phyloP scores from a whole-genome alignment of 2,329 filamentous ascomycete genomes.

The Aspergillus tamarii region DNA sequence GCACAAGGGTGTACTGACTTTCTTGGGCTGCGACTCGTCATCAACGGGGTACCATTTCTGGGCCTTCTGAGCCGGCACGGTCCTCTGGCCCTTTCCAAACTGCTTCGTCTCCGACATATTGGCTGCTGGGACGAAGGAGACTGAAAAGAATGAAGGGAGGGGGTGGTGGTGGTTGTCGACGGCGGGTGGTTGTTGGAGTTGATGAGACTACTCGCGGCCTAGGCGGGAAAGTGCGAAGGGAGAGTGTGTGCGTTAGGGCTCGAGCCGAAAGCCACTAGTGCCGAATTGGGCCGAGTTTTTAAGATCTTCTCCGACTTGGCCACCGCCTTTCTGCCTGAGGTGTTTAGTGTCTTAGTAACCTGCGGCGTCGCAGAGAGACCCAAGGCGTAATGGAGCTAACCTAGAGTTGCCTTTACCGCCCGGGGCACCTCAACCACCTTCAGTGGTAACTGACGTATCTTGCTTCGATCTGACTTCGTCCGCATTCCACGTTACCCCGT shows the following conservation, averaged over 20 bases:
- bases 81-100: conserved; percentile 95
- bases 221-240: conserved; percentile 41
- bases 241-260: conserved; percentile 49
- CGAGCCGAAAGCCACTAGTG: conserved; percentile 47
- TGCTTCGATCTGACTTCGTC: conserved; percentile 11
- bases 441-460: conserved; percentile 15
- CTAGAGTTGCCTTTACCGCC: not conserved
- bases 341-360: conserved; percentile 16
- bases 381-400: conserved; percentile 10
- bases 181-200: conserved; percentile 46
- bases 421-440: not conserved
- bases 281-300: conserved; percentile 27
- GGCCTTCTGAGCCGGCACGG: conserved; percentile 89
- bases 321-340: conserved; percentile 9
- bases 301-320: conserved; percentile 17
- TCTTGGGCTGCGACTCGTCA: conserved; percentile 85
- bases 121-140: conserved; percentile 48
- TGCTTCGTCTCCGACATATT: conserved; percentile 78
- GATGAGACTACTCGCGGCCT: conserved; percentile 42
- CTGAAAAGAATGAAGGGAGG: conserved; percentile 37
- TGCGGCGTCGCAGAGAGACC: conserved; percentile 11
- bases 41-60: conserved; percentile 99
- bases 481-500: not conserved
- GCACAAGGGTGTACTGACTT: conserved; percentile 70
- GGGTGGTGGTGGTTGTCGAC: conserved; percentile 46